Percentiles rank a stretch among this genome's conserved stretches.
Conservation (phyloP, 805 yeast species). For the Suhomyces sp. region DNA sequence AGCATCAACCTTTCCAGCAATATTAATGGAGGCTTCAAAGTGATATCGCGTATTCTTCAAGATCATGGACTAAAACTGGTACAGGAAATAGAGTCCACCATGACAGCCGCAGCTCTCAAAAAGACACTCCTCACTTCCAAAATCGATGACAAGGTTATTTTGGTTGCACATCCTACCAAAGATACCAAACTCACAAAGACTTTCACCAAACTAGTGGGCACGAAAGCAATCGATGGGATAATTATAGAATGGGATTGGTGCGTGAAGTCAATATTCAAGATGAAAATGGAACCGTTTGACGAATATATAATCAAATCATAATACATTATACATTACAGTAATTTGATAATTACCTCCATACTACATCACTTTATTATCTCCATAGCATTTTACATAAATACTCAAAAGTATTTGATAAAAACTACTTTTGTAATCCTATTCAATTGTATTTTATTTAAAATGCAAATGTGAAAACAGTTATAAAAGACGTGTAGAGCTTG, state of each 20-base stretch:
- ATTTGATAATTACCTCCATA: background rate
- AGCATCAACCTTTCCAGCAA: constrained; percentile 54
- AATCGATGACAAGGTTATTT: constrained; percentile 13
- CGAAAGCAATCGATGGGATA: constrained; percentile 19
- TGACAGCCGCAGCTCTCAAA: constrained; percentile 12
- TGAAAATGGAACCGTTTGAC: constrained; percentile 28
- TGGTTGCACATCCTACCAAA: constrained; percentile 34
- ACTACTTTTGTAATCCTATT: background rate
- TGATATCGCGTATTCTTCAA: constrained; percentile 53
- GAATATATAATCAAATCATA: constrained; percentile 15
- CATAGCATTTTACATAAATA: background rate
- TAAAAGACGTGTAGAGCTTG: background rate
- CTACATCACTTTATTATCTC: background rate
- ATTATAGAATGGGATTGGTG: constrained; percentile 67
- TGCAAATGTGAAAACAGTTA: background rate
- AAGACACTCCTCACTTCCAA: constrained; percentile 4
- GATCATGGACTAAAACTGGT: constrained; percentile 54
- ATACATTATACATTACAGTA: no score
- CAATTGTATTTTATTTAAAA: background rate
- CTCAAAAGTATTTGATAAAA: background rate
- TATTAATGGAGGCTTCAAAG: constrained; percentile 58
- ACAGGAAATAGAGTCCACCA: constrained; percentile 17
- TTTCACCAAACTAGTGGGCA: constrained; percentile 18
- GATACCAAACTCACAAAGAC: constrained; percentile 30
- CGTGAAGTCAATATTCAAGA: constrained; percentile 51